Conservation (phyloP, 148 eudicot species). For the Pouteria glomerata region DNA sequence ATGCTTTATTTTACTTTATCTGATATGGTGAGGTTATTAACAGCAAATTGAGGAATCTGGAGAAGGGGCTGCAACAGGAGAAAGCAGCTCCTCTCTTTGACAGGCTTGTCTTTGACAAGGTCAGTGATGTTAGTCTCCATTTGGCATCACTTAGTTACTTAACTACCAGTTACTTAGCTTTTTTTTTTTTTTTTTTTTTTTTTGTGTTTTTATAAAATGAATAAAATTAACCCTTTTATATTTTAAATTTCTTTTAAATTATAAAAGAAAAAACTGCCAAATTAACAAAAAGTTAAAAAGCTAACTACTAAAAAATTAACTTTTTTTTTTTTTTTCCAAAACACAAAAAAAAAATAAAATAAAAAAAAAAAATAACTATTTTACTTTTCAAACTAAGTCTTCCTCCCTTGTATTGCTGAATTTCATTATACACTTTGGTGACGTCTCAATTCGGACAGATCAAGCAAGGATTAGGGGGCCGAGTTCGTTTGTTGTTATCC, state of each 20-base stretch:
- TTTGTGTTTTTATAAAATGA: too few relatives aligned
- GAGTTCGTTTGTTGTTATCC: slow-evolving; percentile 69
- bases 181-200: too few relatives aligned
- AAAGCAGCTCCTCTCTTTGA: slow-evolving; percentile 92
- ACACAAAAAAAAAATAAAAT: too few relatives aligned
- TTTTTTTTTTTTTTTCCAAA: too few relatives aligned
- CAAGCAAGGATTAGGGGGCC: slow-evolving; percentile 89
- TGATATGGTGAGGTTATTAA: slow-evolving; percentile 12
- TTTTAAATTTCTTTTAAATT: too few relatives aligned
- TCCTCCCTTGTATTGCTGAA: not conserved
- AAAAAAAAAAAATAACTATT: too few relatives aligned
- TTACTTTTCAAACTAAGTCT: too few relatives aligned
- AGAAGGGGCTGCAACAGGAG: slow-evolving; percentile 80
- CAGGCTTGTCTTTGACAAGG: slow-evolving; percentile 85
- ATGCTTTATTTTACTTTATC: not conserved
- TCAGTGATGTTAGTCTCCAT: slow-evolving; percentile 16
- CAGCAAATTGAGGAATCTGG: slow-evolving; percentile 85
- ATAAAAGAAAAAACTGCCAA: too few relatives aligned
- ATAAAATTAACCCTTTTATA: too few relatives aligned
- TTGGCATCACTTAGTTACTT: not conserved
- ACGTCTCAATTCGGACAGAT: slow-evolving; percentile 37
- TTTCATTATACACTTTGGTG: not conserved
- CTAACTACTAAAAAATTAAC: too few relatives aligned
- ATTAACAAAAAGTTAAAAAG: too few relatives aligned
- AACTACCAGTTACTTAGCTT: too few relatives aligned